Evolutionary conservation across 108 stramenopile genomes (phyloP).

Genomic region (Bacterosira constricta): DNA sequence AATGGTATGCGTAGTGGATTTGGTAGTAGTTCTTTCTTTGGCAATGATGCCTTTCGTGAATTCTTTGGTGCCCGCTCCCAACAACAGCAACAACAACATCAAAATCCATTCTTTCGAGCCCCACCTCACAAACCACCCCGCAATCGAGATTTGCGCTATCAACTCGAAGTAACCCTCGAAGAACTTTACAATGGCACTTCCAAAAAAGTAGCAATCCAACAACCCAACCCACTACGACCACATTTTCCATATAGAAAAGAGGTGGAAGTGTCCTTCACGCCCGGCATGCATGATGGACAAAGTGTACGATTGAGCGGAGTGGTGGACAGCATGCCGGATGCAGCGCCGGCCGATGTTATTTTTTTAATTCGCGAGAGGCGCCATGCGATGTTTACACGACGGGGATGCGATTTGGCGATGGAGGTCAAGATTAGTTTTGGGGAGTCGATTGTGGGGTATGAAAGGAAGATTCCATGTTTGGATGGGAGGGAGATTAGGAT

Average conservation of each 20-base stretch:
- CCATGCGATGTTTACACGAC: slow-evolving; percentile 68
- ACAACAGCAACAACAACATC: neutral
- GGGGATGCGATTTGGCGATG: slow-evolving; percentile 81
- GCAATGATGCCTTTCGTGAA: slow-evolving; percentile 29
- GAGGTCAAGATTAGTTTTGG: slow-evolving; percentile 60
- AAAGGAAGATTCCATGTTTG: slow-evolving; percentile 55
- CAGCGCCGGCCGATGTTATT: slow-evolving; percentile 75
- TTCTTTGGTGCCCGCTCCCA: slow-evolving; percentile 11
- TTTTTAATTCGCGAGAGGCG: slow-evolving; percentile 61
- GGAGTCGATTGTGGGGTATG: slow-evolving; percentile 67
- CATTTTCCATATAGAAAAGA: slow-evolving; percentile 45
- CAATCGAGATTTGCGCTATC: slow-evolving; percentile 71
- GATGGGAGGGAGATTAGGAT: slow-evolving; percentile 58
- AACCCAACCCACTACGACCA: slow-evolving; percentile 47
- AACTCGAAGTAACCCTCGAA: slow-evolving; percentile 80
- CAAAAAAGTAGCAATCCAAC: slow-evolving; percentile 52
- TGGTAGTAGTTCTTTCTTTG: slow-evolving; percentile 16
- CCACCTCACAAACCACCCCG: slow-evolving; percentile 11
- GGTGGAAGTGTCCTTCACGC: slow-evolving; percentile 64
- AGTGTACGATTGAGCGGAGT: slow-evolving; percentile 65
- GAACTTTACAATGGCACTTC: slow-evolving; percentile 76
- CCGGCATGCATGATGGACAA: slow-evolving; percentile 63
- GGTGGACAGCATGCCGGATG: slow-evolving; percentile 62
- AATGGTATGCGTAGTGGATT: slow-evolving; percentile 35
- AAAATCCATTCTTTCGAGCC: slow-evolving; percentile 8